These are phyloP conservation scores for Geranium incanum DNA, from an alignment of 441 rosid species.

Conservation along the genomic window DNA sequence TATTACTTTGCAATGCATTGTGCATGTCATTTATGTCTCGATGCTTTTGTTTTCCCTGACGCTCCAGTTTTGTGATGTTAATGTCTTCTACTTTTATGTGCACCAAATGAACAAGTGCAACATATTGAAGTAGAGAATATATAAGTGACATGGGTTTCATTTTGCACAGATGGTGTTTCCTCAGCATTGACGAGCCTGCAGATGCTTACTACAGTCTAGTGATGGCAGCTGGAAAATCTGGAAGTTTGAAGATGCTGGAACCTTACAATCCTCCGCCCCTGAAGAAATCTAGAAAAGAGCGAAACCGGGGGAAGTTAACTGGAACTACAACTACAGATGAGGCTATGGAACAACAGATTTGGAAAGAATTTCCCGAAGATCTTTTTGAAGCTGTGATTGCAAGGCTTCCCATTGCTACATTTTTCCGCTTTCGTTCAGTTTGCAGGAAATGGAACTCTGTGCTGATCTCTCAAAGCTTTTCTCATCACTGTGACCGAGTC, in stretches of 20 bases:
- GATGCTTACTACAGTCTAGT: conserved; percentile 59
- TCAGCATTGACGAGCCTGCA: conserved; percentile 50
- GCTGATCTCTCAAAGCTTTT: conserved; percentile 69
- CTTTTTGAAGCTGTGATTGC: conserved; percentile 86
- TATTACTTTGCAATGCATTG: not conserved
- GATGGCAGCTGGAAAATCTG: conserved; percentile 75
- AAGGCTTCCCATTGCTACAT: conserved; percentile 70
- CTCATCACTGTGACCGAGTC: conserved; percentile 53
- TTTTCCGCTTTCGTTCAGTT: conserved; percentile 84
- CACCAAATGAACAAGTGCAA: not conserved
- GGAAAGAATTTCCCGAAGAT: conserved; percentile 94
- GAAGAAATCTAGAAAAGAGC: conserved; percentile 68
- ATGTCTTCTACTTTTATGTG: not conserved
- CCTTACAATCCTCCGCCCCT: conserved; percentile 59
- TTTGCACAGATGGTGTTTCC: conserved; percentile 55
- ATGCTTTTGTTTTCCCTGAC: not conserved
- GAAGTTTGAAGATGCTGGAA: conserved; percentile 54
- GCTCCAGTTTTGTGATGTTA: not conserved
- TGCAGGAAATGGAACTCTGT: conserved; percentile 79
- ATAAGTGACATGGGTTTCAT: conserved; percentile 13
- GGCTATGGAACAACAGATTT: conserved; percentile 66
- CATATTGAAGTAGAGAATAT: not conserved
- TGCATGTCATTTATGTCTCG: not conserved
- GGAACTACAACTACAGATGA: conserved; percentile 33
- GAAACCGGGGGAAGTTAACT: conserved; percentile 43